Evolutionary conservation across 768 basidiomycete species (phyloP).

Genomic region (Tremella yokohamensis): DNA sequence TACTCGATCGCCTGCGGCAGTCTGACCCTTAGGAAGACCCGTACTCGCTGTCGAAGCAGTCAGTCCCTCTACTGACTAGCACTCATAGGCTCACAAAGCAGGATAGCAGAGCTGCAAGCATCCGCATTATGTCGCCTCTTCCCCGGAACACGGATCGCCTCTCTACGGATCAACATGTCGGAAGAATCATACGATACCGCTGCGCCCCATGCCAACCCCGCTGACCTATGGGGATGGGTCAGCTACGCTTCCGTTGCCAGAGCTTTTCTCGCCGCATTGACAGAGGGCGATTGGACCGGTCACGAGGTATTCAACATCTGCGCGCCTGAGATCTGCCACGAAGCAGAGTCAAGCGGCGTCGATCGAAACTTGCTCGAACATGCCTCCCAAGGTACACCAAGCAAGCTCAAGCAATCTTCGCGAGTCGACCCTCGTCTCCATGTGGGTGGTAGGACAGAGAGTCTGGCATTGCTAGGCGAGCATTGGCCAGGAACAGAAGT

Average conservation of each 20-base stretch:
- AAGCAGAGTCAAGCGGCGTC: constrained; percentile 33
- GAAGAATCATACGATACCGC: constrained; percentile 55
- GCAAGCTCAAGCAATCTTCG: not conserved
- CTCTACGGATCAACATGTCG: constrained; percentile 57
- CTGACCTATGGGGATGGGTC: constrained; percentile 64
- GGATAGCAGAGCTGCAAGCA: constrained; percentile 66
- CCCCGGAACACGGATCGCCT: constrained; percentile 63
- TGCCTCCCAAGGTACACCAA: constrained; percentile 25
- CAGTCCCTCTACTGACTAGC: not conserved
- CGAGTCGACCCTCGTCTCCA: not conserved
- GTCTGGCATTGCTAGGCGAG: not conserved
- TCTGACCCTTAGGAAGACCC: constrained; percentile 29
- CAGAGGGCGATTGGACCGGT: constrained; percentile 53
- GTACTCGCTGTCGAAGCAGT: constrained; percentile 33
- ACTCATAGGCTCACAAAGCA: constrained; percentile 4
- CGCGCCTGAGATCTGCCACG: constrained; percentile 59
- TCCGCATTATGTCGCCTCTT: constrained; percentile 62
- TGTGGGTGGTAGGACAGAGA: not conserved
- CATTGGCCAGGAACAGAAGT: not conserved
- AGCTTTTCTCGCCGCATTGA: constrained; percentile 64
- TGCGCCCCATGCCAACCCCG: not conserved
- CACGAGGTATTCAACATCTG: constrained; percentile 70
- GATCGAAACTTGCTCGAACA: constrained; percentile 19
- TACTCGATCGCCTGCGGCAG: not conserved
- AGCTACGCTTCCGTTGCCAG: constrained; percentile 64